A percentile compares a stretch with the other conserved stretches of the same genome.
Evolutionary conservation across 441 rosid species (phyloP).

Genomic region (Populus trichocarpa): DNA sequence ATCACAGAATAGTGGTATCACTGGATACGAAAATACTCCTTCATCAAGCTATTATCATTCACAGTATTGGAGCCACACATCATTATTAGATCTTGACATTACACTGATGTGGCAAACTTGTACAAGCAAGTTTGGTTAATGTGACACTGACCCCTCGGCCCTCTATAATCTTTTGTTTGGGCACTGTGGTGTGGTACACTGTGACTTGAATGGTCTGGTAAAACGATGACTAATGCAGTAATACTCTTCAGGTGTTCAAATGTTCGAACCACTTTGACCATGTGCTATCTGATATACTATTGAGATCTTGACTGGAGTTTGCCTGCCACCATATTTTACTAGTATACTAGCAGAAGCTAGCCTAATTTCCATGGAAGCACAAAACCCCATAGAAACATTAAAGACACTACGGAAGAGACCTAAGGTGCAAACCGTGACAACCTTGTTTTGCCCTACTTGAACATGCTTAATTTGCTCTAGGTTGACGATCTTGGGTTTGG

Average conservation of each 20-base stretch:
- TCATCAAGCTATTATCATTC: slow-evolving; percentile 14
- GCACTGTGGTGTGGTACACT: neutral
- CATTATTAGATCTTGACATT: slow-evolving; percentile 1
- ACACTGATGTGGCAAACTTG: neutral
- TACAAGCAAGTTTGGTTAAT: neutral
- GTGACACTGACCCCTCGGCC: neutral
- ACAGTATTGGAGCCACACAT: neutral
- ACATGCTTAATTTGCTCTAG: neutral
- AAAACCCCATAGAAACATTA: neutral
- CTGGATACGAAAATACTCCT: neutral
- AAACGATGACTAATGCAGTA: neutral
- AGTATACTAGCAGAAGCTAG: neutral
- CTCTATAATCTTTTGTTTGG: neutral
- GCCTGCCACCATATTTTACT: too few relatives aligned
- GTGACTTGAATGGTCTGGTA: neutral
- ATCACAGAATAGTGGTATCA: slow-evolving; percentile 1
- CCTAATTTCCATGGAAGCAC: neutral
- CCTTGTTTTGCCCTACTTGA: neutral
- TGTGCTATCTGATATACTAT: neutral
- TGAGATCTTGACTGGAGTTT: too few relatives aligned
- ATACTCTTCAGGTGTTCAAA: neutral
- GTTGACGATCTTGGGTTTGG: neutral
- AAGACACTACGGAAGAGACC: neutral
- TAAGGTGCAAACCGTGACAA: neutral
- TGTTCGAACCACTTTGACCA: neutral